These are phyloP conservation scores for Pistacia atlantica DNA, from an alignment of 345 rosid genomes.

Conservation along the genomic window DNA sequence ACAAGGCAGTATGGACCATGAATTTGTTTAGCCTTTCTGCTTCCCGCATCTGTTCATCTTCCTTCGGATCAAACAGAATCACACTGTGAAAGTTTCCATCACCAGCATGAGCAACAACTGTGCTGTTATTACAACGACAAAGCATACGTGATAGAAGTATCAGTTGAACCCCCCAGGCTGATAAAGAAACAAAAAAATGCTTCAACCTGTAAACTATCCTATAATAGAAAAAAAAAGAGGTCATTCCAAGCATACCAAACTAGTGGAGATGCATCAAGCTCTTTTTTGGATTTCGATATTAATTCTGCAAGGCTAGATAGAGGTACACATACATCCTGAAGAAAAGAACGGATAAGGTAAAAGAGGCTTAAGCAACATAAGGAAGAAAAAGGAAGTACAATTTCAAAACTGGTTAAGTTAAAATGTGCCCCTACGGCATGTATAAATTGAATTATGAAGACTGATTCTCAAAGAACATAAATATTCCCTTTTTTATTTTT, in stretches of 20 bases:
- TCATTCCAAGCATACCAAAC: conserved; percentile 48
- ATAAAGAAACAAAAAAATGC: background rate
- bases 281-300: conserved; percentile 71
- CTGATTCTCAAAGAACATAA: no score
- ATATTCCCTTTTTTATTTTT: no score
- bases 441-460: no score
- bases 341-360: background rate
- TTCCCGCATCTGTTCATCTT: conserved; percentile 64
- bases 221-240: background rate
- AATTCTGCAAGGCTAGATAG: conserved; percentile 76
- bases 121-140: conserved; percentile 40
- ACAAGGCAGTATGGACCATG: conserved; percentile 79
- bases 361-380: background rate
- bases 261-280: conserved; percentile 72
- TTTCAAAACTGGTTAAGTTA: no score
- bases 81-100: conserved; percentile 91
- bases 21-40: conserved; percentile 79
- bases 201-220: background rate
- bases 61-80: conserved; percentile 71
- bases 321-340: conserved; percentile 95
- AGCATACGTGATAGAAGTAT: background rate
- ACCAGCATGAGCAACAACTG: conserved; percentile 92
- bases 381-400: background rate
- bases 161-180: conserved; percentile 3
- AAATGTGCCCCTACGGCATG: no score